Evolutionary conservation across 352 stramenopile species (phyloP).

Genomic region (Globisporangium abappressorium): DNA sequence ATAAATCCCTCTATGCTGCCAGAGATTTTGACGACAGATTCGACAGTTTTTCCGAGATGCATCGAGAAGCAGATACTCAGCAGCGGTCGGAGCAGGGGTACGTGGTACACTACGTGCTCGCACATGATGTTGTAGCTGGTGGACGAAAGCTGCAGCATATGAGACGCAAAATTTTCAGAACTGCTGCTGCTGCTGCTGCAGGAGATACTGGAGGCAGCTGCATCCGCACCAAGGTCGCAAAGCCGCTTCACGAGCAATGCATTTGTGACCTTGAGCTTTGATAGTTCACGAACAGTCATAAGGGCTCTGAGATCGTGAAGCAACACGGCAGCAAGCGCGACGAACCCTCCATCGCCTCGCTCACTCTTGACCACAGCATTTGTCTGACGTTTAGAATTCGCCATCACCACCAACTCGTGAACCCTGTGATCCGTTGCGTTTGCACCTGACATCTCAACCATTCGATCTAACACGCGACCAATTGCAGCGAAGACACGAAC

Average conservation of each 20-base stretch:
- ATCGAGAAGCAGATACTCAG: conserved; percentile 38
- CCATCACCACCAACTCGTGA: neutral
- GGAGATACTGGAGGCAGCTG: neutral
- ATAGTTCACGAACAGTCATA: conserved; percentile 28
- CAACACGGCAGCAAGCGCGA: conserved; percentile 29
- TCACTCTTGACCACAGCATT: neutral
- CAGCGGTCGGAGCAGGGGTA: conserved; percentile 48
- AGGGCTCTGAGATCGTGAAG: conserved; percentile 33
- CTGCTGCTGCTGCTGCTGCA: neutral
- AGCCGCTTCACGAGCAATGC: conserved; percentile 42
- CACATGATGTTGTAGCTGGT: conserved; percentile 51
- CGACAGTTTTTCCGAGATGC: conserved; percentile 20
- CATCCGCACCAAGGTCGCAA: conserved; percentile 21
- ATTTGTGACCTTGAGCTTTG: conserved; percentile 42
- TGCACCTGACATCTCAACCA: conserved; percentile 7
- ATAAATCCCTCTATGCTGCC: conserved; percentile 42
- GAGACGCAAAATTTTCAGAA: neutral
- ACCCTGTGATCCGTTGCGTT: conserved; percentile 22
- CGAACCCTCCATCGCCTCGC: conserved; percentile 17
- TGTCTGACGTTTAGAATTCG: neutral
- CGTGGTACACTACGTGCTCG: conserved; percentile 65
- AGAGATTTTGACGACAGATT: conserved; percentile 28
- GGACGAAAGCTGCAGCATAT: conserved; percentile 17
- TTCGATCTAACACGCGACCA: conserved; percentile 24
- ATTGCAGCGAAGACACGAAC: conserved; percentile 40